Evolutionary conservation across 2,329 filamentous ascomycete species (phyloP).

Genomic region (Scedosporium apiospermum): DNA sequence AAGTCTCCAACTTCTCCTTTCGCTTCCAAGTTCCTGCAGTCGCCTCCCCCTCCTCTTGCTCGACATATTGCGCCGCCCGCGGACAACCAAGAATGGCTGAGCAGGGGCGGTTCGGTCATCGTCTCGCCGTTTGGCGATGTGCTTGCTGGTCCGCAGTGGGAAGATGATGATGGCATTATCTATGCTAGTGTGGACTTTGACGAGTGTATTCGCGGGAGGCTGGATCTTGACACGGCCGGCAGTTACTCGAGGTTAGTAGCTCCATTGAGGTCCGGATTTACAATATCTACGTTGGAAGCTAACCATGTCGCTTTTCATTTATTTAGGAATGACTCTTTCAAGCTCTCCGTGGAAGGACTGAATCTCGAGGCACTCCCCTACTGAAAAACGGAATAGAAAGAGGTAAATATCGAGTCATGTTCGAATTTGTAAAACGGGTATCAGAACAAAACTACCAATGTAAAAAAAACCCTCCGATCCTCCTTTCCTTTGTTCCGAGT

Average conservation of each 20-base stretch:
- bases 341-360: conserved; percentile 48
- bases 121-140: conserved; percentile 72
- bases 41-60: too few relatives aligned
- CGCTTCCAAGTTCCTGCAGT: not conserved
- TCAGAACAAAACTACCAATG: not conserved
- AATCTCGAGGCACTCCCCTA: conserved; percentile 50
- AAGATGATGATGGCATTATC: conserved; percentile 59
- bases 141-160: conserved; percentile 74
- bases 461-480: not conserved
- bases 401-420: not conserved
- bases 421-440: not conserved
- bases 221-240: conserved; percentile 78
- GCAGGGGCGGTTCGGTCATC: conserved; percentile 73
- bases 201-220: conserved; percentile 69
- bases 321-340: conserved; percentile 49
- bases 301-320: not conserved
- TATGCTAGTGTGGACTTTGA: conserved; percentile 74
- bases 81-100: conserved; percentile 39
- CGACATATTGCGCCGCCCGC: not conserved
- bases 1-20: conserved; percentile 2
- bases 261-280: not conserved
- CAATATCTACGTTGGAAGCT: not conserved
- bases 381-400: conserved; percentile 10
- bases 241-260: conserved; percentile 65
- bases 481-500: not conserved